phyloP scores from a whole-genome alignment of 2,329 filamentous ascomycete genomes.

The Colletotrichum tanaceti region DNA sequence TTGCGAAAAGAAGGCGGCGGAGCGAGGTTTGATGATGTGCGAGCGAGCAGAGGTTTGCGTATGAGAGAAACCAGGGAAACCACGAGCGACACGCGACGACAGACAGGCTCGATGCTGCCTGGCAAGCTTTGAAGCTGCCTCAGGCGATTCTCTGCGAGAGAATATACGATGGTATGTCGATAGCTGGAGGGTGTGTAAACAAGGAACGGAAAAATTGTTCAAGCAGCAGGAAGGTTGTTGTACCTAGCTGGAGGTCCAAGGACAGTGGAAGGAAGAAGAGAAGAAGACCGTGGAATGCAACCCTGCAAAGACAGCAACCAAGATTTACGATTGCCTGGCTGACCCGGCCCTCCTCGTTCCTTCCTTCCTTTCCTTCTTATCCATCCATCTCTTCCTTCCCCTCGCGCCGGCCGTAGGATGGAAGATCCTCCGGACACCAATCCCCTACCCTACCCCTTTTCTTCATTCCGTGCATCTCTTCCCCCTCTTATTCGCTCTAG shows the following conservation, averaged over 20 bases:
- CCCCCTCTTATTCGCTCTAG: neutral
- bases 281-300: slow-evolving; percentile 23
- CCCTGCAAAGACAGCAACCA: slow-evolving; percentile 21
- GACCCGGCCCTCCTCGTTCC: neutral
- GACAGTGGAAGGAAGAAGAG: slow-evolving; percentile 16
- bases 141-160: neutral
- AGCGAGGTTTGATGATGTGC: neutral
- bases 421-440: slow-evolving; percentile 26
- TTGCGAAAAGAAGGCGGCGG: neutral
- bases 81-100: slow-evolving; percentile 15
- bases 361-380: slow-evolving; percentile 6
- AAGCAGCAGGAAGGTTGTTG: neutral
- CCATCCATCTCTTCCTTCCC: slow-evolving; percentile 39
- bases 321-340: slow-evolving; percentile 25
- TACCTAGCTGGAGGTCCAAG: too few species aligned
- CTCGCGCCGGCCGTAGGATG: slow-evolving; percentile 35
- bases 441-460: slow-evolving; percentile 1
- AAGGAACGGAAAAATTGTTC: neutral
- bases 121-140: neutral
- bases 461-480: slow-evolving; percentile 3
- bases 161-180: neutral
- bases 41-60: neutral
- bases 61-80: neutral
- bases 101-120: slow-evolving; percentile 9
- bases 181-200: neutral